Conservation (phyloP, 768 basidiomycete genomes). For the Austroboletus eburneus region DNA sequence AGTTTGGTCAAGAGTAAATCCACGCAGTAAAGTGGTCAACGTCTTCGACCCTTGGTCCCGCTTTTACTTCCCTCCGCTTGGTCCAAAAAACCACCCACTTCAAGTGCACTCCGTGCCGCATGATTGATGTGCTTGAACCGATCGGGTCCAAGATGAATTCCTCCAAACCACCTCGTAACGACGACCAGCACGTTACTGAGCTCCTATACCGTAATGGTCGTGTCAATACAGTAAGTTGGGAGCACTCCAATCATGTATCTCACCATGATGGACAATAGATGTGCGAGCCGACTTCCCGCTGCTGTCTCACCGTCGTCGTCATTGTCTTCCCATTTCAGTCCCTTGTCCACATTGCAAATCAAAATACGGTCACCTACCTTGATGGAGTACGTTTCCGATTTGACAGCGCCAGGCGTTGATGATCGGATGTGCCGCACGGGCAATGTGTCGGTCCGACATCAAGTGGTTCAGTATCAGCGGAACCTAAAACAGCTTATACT, state of each 20-base stretch:
- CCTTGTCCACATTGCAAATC: neutral
- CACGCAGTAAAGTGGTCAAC: slow-evolving; percentile 12
- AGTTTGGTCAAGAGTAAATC: no score
- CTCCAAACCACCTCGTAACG: slow-evolving; percentile 93
- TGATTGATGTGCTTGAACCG: slow-evolving; percentile 93
- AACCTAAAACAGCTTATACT: slow-evolving; percentile 57
- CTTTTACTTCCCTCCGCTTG: slow-evolving; percentile 29
- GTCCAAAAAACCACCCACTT: slow-evolving; percentile 83
- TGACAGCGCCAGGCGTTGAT: slow-evolving; percentile 84
- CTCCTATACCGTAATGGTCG: slow-evolving; percentile 45
- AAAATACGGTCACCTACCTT: slow-evolving; percentile 46
- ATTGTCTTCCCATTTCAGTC: slow-evolving; percentile 55
- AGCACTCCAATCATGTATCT: slow-evolving; percentile 17
- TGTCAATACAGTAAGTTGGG: neutral
- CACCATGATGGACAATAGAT: slow-evolving; percentile 85
- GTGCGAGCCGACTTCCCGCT: slow-evolving; percentile 86
- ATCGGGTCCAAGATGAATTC: slow-evolving; percentile 86
- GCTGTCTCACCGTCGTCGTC: slow-evolving; percentile 95
- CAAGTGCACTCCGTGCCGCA: slow-evolving; percentile 87
- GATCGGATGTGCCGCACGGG: slow-evolving; percentile 72
- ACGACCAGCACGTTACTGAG: slow-evolving; percentile 82
- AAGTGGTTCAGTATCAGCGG: slow-evolving; percentile 61
- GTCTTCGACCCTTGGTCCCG: slow-evolving; percentile 26
- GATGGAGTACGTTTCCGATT: slow-evolving; percentile 61
- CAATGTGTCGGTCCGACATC: slow-evolving; percentile 66